A percentile compares a stretch with the other conserved stretches of the same genome.
Conservation (phyloP, 2,329 filamentous ascomycete species). For the Colletotrichum caudatum region DNA sequence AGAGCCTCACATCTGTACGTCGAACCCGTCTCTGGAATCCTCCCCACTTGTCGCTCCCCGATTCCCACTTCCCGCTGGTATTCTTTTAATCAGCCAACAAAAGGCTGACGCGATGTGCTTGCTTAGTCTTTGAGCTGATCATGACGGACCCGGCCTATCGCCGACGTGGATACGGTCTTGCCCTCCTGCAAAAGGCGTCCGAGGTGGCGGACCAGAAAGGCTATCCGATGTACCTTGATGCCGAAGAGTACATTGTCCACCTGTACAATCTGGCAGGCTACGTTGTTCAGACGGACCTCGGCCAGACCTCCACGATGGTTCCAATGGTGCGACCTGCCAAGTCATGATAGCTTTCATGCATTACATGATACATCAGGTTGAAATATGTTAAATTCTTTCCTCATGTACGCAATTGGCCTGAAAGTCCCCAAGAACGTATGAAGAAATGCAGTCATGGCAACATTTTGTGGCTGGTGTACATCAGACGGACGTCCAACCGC, state of each 20-base stretch:
- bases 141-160: constrained; percentile 41
- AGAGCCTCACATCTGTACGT: constrained; percentile 42
- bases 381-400: not conserved
- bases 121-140: constrained; percentile 41
- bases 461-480: constrained; percentile 3
- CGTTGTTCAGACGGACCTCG: constrained; percentile 13
- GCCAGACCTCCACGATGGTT: constrained; percentile 34
- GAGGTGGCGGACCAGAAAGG: constrained; percentile 36
- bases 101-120: not conserved
- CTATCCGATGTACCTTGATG: constrained; percentile 41
- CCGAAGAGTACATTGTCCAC: constrained; percentile 34
- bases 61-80: no score
- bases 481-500: constrained; percentile 12
- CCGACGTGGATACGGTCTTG: constrained; percentile 35
- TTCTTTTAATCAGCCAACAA: not conserved
- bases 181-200: constrained; percentile 31
- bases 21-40: no score
- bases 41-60: not conserved
- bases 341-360: not conserved
- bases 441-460: not conserved
- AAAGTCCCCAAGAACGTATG: not conserved
- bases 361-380: no score
- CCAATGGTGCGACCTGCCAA: constrained; percentile 42
- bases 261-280: constrained; percentile 42
- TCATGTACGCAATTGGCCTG: not conserved